phyloP scores from a whole-genome alignment of 2,329 filamentous ascomycete genomes.

The Cladosporium sp. region DNA sequence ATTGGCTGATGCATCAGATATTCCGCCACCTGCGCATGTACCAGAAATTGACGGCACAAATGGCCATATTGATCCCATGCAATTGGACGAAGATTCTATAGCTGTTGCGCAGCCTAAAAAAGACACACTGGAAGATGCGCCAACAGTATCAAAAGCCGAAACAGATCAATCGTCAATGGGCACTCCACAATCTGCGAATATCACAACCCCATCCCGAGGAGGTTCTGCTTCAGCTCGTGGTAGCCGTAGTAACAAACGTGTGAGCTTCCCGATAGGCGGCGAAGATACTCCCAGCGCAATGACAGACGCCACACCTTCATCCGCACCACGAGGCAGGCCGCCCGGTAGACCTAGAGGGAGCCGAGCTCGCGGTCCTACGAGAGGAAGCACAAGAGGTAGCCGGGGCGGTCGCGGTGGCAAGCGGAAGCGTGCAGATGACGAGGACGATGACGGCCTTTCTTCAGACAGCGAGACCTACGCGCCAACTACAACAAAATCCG shows the following conservation, averaged over 20 bases:
- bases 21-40: slow-evolving; percentile 5
- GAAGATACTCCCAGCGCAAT: neutral
- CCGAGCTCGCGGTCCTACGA: slow-evolving; percentile 10
- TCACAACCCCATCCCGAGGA: neutral
- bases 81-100: neutral
- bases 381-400: slow-evolving; percentile 16
- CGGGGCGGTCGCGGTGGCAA: slow-evolving; percentile 34
- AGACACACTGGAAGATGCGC: neutral
- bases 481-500: slow-evolving; percentile 65
- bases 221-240: slow-evolving; percentile 2
- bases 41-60: neutral
- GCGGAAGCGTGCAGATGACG: slow-evolving; percentile 32
- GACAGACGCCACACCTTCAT: slow-evolving; percentile 10
- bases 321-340: slow-evolving; percentile 7
- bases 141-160: neutral
- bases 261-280: slow-evolving; percentile 4
- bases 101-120: neutral
- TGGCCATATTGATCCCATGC: neutral
- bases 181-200: neutral
- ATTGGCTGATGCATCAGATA: neutral
- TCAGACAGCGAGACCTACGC: slow-evolving; percentile 43
- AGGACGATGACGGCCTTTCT: slow-evolving; percentile 34
- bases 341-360: slow-evolving; percentile 10
- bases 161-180: neutral
- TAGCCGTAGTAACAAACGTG: slow-evolving; percentile 9